Evolutionary conservation across 2,329 filamentous ascomycete species (phyloP), one percentile per base, ranked within the genome.

Genomic region (Metarhizium sp.): DNA sequence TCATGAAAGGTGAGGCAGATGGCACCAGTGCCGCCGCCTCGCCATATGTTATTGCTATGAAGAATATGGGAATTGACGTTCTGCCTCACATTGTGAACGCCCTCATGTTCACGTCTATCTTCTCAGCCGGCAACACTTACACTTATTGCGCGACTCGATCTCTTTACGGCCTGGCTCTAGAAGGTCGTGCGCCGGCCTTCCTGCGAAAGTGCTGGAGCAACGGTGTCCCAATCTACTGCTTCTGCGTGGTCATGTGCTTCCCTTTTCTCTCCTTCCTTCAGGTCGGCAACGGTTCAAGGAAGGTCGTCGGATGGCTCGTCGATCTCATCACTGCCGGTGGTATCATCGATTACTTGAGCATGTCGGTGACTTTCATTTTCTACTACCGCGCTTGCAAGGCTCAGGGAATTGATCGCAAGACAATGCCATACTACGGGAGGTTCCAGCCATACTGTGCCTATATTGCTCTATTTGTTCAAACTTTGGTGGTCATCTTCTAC

Each of bases 11-110:
- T 3, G 54, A 58, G 1, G 57, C 77, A 8, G 30, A 20, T 10
- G 62, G 59, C 14, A 58, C 64, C 11, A 66, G 68, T 5, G 81
- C 80, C 8, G 78, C 78, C 11, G 79, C 80, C 0, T 85, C 81
- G 32, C 82, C 82, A 2, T 85, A 84, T 61, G 81, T 84, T 55
- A 83, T 85, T 62, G 81, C 81, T 51, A 83, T 84, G 78, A 67
- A 73, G 52, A 80, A 80, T 60, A 60, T 84, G 58, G 69, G 73
- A 10, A 74, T 85, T 54, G 62, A 65, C 0, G 78, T 77, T 11
- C 74, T 85, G 34, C 80, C 81, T 7, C 73, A 81, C 53, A 72
- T 85, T 18, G 75, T 82, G 60, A 85, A 85, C 61, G 82, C 80
- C 16, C 66, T 75, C 53, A 68, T 74, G 66, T 58, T 73, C 55